Evolutionary conservation across 441 rosid species (phyloP).

Genomic region (Melastoma candidum): DNA sequence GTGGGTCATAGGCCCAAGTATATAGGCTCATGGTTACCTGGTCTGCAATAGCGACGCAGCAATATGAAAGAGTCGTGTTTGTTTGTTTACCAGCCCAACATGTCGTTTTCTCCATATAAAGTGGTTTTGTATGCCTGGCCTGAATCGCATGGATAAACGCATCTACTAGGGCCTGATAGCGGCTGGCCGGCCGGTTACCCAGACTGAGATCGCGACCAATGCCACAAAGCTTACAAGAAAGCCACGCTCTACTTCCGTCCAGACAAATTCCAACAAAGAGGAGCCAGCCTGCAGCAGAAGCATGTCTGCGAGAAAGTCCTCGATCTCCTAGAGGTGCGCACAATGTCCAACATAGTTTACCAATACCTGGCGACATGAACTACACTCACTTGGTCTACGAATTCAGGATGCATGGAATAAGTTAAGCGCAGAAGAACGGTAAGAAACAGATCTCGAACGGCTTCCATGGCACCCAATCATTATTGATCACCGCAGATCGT

Average conservation of each 20-base stretch:
- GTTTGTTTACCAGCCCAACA: not conserved
- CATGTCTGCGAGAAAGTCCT: constrained; percentile 91
- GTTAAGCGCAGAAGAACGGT: constrained; percentile 66
- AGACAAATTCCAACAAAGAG: constrained; percentile 95
- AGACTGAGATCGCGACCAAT: constrained; percentile 60
- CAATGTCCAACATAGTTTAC: not conserved
- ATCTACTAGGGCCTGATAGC: constrained; percentile 89
- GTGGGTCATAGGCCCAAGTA: no score
- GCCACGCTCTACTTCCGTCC: constrained; percentile 94
- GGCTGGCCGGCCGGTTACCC: constrained; percentile 82
- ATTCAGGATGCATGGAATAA: constrained; percentile 91
- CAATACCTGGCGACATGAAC: not conserved
- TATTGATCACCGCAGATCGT: no score
- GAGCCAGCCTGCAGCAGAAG: constrained; percentile 85
- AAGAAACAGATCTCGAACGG: constrained; percentile 7
- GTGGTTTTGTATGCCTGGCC: not conserved
- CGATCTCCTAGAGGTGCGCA: constrained; percentile 80
- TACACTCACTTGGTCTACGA: not conserved
- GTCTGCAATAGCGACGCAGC: constrained; percentile 52
- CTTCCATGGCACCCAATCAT: no score
- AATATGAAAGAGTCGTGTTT: constrained; percentile 42
- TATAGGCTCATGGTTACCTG: no score
- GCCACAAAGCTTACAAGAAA: constrained; percentile 85
- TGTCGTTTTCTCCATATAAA: not conserved
- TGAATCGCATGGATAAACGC: constrained; percentile 16